These are phyloP conservation scores for Globisporangium sylvaticum DNA, from an alignment of 352 stramenopile species.

Conservation along the genomic window DNA sequence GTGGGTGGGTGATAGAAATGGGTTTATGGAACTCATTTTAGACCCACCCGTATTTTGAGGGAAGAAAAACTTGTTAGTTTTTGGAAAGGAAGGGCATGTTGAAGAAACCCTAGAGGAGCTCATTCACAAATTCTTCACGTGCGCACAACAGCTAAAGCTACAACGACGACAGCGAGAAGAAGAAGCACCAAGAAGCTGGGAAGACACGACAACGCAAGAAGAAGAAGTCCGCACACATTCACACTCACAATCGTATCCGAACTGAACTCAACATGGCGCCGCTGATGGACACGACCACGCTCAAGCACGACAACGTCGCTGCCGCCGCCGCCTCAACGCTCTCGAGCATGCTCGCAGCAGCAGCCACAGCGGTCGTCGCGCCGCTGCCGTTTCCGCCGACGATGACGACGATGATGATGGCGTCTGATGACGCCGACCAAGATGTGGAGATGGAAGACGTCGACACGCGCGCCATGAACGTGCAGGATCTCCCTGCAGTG, in stretches of 20 bases:
- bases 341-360: conserved; percentile 7
- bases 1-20: background rate
- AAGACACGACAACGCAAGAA: background rate
- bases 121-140: conserved; percentile 9
- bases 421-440: background rate
- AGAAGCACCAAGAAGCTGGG: background rate
- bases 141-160: conserved; percentile 4
- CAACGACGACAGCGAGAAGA: background rate
- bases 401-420: background rate
- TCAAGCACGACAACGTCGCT: conserved; percentile 12
- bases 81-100: background rate
- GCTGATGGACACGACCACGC: conserved; percentile 15
- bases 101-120: conserved; percentile 4
- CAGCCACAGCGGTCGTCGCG: conserved; percentile 2
- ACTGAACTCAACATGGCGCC: conserved; percentile 11
- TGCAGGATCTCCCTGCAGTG: conserved; percentile 36
- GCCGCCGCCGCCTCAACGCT: background rate
- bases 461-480: background rate
- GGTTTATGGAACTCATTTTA: background rate
- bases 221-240: background rate
- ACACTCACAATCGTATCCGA: background rate
- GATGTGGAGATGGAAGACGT: background rate
- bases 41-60: background rate
- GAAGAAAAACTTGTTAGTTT: background rate
- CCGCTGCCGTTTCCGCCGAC: conserved; percentile 8